Percentiles rank a stretch among this genome's conserved stretches.
Conservation (phyloP, 768 basidiomycete species). For the Collybia mongolica region DNA sequence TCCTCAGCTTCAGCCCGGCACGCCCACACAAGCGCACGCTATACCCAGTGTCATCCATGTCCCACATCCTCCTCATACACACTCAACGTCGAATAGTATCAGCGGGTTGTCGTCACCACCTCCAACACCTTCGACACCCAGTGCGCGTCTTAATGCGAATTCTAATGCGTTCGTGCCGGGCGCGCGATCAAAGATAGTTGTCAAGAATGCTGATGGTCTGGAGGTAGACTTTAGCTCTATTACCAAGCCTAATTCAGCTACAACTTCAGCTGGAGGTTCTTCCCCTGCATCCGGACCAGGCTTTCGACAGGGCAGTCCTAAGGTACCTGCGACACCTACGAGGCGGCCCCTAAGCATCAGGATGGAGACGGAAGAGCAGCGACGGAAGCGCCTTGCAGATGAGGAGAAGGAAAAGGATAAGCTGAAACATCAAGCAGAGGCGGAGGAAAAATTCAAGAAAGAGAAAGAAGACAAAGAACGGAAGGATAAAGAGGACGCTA, state of each 20-base stretch:
- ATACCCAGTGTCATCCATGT: constrained; percentile 42
- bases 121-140: constrained; percentile 60
- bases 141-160: constrained; percentile 55
- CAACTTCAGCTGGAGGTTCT: constrained; percentile 37
- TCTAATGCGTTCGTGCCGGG: constrained; percentile 69
- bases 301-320: constrained; percentile 36
- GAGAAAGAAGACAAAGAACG: constrained; percentile 42
- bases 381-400: constrained; percentile 42
- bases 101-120: constrained; percentile 60
- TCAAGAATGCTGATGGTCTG: constrained; percentile 64
- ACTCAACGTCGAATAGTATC: constrained; percentile 44
- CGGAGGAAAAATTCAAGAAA: constrained; percentile 39
- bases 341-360: constrained; percentile 45
- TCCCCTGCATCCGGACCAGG: constrained; percentile 28
- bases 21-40: constrained; percentile 67
- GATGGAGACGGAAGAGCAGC: constrained; percentile 59
- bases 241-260: constrained; percentile 39
- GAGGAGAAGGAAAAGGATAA: constrained; percentile 42
- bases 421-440: constrained; percentile 38
- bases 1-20: constrained; percentile 59
- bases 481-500: constrained; percentile 39
- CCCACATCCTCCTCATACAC: constrained; percentile 45
- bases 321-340: constrained; percentile 27
- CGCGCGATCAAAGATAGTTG: constrained; percentile 43
- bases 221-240: constrained; percentile 62